Evolutionary conservation across 2,329 filamentous ascomycete species (phyloP), one percentile per base, ranked within the genome.

Genomic region (Clarireedia monteithiana): DNA sequence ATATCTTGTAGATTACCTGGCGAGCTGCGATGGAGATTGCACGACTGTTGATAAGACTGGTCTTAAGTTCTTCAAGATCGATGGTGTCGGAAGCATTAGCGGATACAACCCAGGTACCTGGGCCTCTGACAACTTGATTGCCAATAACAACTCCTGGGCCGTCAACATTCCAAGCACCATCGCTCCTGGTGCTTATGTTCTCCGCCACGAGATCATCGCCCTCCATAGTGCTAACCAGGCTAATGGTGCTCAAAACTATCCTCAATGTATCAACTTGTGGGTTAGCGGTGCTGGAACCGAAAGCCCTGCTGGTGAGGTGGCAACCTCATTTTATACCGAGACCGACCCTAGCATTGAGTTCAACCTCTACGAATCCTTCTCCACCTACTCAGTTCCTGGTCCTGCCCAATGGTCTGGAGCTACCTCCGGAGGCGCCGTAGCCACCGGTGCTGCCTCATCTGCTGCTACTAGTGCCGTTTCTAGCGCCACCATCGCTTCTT

Each of bases 71-170:
- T 75, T 75, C 61, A 75, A 75, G 65, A 74, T 77, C 50, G 72
- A 74, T 58, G 66, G 70, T 44, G 69, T 68, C 5, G 67, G 67
- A 4, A 62, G 73, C 5, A 60, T 67, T 24, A 67, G 73, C 48
- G 68, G 72, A 12, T 55, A 52, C 1, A 17, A 57, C 54, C 66
- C 70, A 23, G 71, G 72, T 15, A 73, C 59, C 10, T 77, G 75
- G 75, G 71, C 71, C 1, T 69, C 71, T 3, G 72, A 76, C 58
- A 65, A 76, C 5, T 67, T 83, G 57, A 80, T 81, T 62, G 67
- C 70, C 54, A 74, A 75, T 64, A 81, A 81, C 69, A 77, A 77
- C 67, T 76, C 70, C 61, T 79, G 75, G 73, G 72, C 71, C n/a
- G 68, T 76, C n/a, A 72, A 68, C 4, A 70, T 79, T 38, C 77